These are phyloP conservation scores for Macroventuria anomochaeta DNA, from an alignment of 2,329 filamentous ascomycete genomes.

Conservation along the genomic window DNA sequence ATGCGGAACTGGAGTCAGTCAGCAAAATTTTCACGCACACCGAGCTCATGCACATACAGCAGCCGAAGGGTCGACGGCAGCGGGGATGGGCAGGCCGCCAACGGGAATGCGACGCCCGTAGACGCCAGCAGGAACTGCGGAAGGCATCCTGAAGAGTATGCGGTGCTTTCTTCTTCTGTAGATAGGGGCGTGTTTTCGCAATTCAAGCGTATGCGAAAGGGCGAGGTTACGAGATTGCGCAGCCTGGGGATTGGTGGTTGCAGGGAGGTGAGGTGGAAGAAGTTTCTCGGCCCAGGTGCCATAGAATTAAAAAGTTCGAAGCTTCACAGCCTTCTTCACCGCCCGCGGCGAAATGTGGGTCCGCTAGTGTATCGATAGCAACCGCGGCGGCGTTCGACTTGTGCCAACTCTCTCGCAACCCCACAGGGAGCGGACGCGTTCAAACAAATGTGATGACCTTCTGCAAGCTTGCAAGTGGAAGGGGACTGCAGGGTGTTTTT, in stretches of 20 bases:
- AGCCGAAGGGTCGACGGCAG: slow-evolving; percentile 75
- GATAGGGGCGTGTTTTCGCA: neutral
- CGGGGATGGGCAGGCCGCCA: slow-evolving; percentile 81
- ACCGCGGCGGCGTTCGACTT: too few species aligned
- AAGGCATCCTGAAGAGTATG: slow-evolving; percentile 42
- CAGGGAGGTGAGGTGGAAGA: slow-evolving; percentile 21
- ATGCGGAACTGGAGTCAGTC: slow-evolving; percentile 77
- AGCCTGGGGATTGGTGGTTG: slow-evolving; percentile 30
- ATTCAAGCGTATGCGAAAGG: neutral
- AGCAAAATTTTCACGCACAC: slow-evolving; percentile 14
- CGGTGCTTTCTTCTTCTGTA: slow-evolving; percentile 3
- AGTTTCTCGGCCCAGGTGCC: slow-evolving; percentile 8
- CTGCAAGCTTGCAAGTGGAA: too few species aligned
- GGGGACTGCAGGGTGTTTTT: too few species aligned
- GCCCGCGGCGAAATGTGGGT: slow-evolving; percentile 28
- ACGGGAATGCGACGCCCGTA: slow-evolving; percentile 92
- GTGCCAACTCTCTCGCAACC: too few species aligned
- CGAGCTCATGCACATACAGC: slow-evolving; percentile 67
- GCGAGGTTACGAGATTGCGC: slow-evolving; percentile 20
- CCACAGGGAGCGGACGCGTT: neutral
- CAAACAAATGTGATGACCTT: neutral
- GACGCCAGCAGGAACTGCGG: slow-evolving; percentile 70
- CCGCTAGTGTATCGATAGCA: slow-evolving; percentile 18
- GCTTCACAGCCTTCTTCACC: slow-evolving; percentile 34
- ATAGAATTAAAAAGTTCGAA: slow-evolving; percentile 35